Evolutionary conservation across 768 basidiomycete species (phyloP), one percentile per base, ranked within the genome.

Genomic region (Boletus pseudo-olivaceus): DNA sequence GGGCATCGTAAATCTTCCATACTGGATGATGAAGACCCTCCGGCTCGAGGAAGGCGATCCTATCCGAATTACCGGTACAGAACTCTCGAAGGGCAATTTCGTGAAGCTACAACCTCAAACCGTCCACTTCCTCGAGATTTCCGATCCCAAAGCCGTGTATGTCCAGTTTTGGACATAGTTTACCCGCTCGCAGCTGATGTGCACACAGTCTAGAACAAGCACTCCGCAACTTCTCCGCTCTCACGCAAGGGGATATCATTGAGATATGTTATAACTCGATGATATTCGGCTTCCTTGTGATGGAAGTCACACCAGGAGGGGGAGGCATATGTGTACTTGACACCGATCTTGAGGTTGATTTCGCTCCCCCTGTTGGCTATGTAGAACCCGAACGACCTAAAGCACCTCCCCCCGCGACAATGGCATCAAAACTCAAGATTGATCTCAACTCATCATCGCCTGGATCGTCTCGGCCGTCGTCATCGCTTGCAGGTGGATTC

Each of bases 1-100:
- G 71, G 97, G 97, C 12, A 79, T 89, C 14, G 95, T 95, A 3
- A 89, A 98, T 76, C 78, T 99, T 15, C 97, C 97, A 0, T 89
- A 93, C 62, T 99, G 97, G 97, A 96, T 99, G 91, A 99, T 99
- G 96, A 94, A 90, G 75, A 94, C 93, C 5, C 76, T 99, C 19
- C 83, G 92, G 27, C 74, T 99, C 27, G 87, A 86, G 51, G 97
- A 99, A 72, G 97, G 97, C 12, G 97, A 98, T 74, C 85, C 93
- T 11, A 90, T 99, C 56, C 86, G 94, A 41, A 86, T 98, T 49
- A 94, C 88, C 6, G 94, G 96, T 8, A 80, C 88, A 2, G 85
- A 88, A 56, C 79, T 98, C 15, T 84, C 84, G 0, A 98, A 98
- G 72, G 97, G 96, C 57, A 93, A 94, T 73, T 78, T 95, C 49